Evolutionary conservation across 768 basidiomycete genomes (phyloP).

Genomic region (Lactarius akahatsu): DNA sequence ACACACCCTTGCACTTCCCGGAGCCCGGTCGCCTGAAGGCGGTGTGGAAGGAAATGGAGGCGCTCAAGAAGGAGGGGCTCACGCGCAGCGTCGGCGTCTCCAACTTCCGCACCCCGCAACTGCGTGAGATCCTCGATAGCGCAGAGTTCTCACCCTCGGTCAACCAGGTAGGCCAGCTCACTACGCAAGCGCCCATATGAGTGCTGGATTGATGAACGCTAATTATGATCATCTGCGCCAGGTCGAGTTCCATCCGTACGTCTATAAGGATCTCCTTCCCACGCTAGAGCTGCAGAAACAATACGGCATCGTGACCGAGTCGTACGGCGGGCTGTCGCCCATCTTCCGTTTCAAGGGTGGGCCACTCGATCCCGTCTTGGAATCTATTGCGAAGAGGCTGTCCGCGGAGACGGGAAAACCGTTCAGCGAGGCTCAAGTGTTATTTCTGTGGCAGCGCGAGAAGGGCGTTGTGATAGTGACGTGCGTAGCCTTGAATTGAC

Average conservation of each 20-base stretch:
- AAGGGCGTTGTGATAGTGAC: conserved; percentile 37
- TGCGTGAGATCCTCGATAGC: conserved; percentile 45
- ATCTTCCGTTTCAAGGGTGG: conserved; percentile 39
- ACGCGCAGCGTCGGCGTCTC: conserved; percentile 49
- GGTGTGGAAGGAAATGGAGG: conserved; percentile 48
- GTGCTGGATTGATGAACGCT: not conserved
- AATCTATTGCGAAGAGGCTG: conserved; percentile 34
- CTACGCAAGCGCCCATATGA: not conserved
- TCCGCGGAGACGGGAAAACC: conserved; percentile 31
- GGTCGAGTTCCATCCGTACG: conserved; percentile 57
- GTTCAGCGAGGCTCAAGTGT: conserved; percentile 35
- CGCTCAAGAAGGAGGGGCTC: conserved; percentile 43
- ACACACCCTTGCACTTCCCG: conserved; percentile 36
- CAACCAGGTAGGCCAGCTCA: conserved; percentile 46
- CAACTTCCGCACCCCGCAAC: conserved; percentile 48
- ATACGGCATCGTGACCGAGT: conserved; percentile 41
- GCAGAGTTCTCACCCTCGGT: conserved; percentile 50
- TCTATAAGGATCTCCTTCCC: conserved; percentile 43
- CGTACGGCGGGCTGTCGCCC: conserved; percentile 44
- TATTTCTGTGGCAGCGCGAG: conserved; percentile 36
- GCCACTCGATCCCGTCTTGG: conserved; percentile 42
- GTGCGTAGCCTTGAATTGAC: conserved; percentile 31
- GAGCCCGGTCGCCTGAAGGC: conserved; percentile 34
- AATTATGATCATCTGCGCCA: conserved; percentile 23
- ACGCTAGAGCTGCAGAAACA: conserved; percentile 39